Conservation (phyloP, 2,329 filamentous ascomycete genomes). For the Fusarium sp. region DNA sequence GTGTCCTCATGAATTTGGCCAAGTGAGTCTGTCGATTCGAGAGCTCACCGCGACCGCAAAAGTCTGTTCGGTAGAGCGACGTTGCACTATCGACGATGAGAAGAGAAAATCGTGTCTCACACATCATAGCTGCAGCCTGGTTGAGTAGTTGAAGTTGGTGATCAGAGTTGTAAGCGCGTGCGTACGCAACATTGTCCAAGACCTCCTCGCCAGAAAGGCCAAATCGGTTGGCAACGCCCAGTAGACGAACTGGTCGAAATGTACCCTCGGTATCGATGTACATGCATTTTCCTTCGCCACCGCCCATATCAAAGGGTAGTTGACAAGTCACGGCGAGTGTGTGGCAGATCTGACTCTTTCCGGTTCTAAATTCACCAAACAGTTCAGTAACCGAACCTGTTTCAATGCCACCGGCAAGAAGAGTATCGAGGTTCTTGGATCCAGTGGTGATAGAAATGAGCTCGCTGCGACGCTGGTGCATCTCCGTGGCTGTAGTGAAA, state of each 20-base stretch:
- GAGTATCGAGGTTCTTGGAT: conserved; percentile 95
- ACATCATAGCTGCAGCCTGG: conserved; percentile 99
- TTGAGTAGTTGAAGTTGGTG: conserved; percentile 95
- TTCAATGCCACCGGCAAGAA: conserved; percentile 93
- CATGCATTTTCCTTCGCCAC: conserved; percentile 96
- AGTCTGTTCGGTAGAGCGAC: conserved; percentile 94
- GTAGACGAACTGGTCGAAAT: conserved; percentile 88
- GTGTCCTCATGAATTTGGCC: conserved; percentile 86
- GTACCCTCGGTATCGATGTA: conserved; percentile 99
- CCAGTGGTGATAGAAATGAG: conserved; percentile 98
- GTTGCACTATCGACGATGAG: conserved; percentile 97
- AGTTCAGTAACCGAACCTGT: conserved; percentile 98
- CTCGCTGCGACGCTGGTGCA: conserved; percentile 96
- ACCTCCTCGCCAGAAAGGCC: conserved; percentile 97
- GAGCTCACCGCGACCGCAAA: conserved; percentile 93
- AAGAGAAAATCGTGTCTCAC: conserved; percentile 95
- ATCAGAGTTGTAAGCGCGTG: conserved; percentile 97
- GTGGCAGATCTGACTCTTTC: conserved; percentile 98
- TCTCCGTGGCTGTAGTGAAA: conserved; percentile 98
- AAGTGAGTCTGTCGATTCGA: conserved; percentile 91
- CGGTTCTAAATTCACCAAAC: conserved; percentile 97
- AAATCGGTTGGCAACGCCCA: conserved; percentile 93
- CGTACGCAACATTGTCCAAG: conserved; percentile 97
- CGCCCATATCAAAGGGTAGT: conserved; percentile 97
- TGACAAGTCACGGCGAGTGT: conserved; percentile 99